phyloP scores from a whole-genome alignment of 805 yeast genomes.

The Candida argentea region DNA sequence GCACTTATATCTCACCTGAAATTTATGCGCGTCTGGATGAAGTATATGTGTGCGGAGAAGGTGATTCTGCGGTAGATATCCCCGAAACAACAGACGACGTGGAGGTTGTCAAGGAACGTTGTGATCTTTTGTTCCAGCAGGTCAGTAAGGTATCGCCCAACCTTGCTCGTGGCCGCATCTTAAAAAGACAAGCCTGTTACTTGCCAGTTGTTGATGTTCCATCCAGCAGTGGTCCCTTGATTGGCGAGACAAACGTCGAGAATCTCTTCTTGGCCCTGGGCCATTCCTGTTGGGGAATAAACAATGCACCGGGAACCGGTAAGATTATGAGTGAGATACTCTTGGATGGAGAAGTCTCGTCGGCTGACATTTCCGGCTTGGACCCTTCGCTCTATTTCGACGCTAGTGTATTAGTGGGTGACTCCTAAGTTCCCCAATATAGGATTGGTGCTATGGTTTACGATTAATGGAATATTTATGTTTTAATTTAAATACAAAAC shows the following conservation, averaged over 20 bases:
- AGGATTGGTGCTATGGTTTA: no score
- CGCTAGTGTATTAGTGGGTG: slow-evolving; percentile 40
- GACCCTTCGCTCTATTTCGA: slow-evolving; percentile 86
- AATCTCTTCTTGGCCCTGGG: slow-evolving; percentile 79
- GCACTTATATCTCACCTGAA: slow-evolving; percentile 78
- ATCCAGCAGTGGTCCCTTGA: slow-evolving; percentile 82
- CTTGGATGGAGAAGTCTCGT: slow-evolving; percentile 68
- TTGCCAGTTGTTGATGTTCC: slow-evolving; percentile 92
- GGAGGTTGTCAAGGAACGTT: slow-evolving; percentile 74
- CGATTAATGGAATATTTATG: no score
- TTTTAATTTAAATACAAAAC: no score
- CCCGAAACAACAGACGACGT: slow-evolving; percentile 95
- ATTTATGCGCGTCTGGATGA: slow-evolving; percentile 93
- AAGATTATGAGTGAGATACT: slow-evolving; percentile 79
- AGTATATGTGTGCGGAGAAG: slow-evolving; percentile 95
- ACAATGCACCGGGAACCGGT: slow-evolving; percentile 97
- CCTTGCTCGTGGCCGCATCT: slow-evolving; percentile 61
- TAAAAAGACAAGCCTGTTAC: slow-evolving; percentile 88
- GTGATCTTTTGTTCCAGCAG: slow-evolving; percentile 76
- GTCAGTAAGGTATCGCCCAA: slow-evolving; percentile 69
- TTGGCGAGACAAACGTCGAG: slow-evolving; percentile 86
- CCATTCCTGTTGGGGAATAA: slow-evolving; percentile 98
- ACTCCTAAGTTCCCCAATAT: slow-evolving; percentile 12
- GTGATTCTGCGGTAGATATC: slow-evolving; percentile 79
- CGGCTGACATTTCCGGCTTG: slow-evolving; percentile 72